phyloP scores from a whole-genome alignment of 257 asterid genomes.

The Ophiorrhiza pumila region DNA sequence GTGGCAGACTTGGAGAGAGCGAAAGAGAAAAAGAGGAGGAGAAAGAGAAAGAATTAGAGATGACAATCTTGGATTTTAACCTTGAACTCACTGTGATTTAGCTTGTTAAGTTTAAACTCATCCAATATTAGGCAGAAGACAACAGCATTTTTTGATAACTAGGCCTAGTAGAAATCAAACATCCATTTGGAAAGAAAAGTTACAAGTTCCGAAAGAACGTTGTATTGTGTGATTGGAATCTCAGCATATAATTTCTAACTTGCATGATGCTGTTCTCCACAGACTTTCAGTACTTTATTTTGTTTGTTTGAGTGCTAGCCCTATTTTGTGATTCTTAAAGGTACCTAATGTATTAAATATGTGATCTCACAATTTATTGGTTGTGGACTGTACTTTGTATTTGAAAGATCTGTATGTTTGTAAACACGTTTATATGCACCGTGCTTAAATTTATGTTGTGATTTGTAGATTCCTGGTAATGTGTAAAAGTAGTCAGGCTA shows the following conservation, averaged over 20 bases:
- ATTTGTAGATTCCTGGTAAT: neutral
- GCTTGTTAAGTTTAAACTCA: neutral
- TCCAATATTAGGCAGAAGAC: neutral
- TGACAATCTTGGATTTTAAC: neutral
- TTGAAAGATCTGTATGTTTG: neutral
- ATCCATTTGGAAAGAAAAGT: neutral
- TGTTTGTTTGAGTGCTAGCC: neutral
- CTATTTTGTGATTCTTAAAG: neutral
- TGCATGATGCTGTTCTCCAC: neutral
- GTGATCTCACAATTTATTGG: neutral
- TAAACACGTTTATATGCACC: neutral
- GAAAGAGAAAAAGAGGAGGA: neutral
- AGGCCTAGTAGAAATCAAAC: neutral
- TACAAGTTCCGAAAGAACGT: neutral
- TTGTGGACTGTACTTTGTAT: neutral
- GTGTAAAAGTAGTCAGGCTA: neutral
- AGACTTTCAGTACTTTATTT: neutral
- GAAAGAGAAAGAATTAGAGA: neutral
- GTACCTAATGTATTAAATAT: neutral
- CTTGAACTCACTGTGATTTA: neutral
- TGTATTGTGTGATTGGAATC: neutral
- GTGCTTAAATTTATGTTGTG: neutral
- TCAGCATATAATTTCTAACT: neutral
- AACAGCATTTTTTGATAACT: no score
- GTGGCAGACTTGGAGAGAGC: neutral